Percentiles rank a stretch among this genome's conserved stretches.
Conservation (phyloP, 306 rosid genomes). For the Corylus heterophylla region DNA sequence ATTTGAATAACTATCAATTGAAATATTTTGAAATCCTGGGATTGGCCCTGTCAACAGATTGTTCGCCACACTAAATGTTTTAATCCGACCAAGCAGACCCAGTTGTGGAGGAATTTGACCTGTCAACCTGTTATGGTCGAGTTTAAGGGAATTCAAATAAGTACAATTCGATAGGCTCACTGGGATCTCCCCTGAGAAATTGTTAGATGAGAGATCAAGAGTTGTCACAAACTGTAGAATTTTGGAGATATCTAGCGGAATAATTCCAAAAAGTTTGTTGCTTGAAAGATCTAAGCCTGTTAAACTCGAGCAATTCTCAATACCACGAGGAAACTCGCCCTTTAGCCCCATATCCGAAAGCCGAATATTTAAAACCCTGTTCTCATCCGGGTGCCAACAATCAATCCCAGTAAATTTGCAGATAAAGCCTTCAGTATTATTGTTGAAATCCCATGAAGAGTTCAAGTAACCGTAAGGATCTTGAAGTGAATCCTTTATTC, state of each 20-base stretch:
- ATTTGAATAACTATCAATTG: conserved; percentile 35
- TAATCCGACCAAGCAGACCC: conserved; percentile 41
- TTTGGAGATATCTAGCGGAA: conserved; percentile 41
- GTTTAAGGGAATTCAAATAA: conserved; percentile 62
- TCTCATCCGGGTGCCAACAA: conserved; percentile 95
- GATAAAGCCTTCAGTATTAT: conserved; percentile 59
- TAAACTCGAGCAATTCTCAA: conserved; percentile 62
- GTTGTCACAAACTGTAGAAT: conserved; percentile 7
- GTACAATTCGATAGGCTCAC: conserved; percentile 29
- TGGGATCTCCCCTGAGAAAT: conserved; percentile 68
- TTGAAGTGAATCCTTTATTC: conserved; percentile 37
- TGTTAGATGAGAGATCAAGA: conserved; percentile 80
- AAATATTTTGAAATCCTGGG: conserved; percentile 17
- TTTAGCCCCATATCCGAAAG: conserved; percentile 72
- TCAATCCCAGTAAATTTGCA: conserved; percentile 72
- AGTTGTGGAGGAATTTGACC: conserved; percentile 62
- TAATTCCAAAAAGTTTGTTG: conserved; percentile 55
- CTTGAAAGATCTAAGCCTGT: conserved; percentile 79
- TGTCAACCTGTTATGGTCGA: conserved; percentile 52
- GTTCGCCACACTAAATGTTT: conserved; percentile 45
- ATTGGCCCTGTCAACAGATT: conserved; percentile 66
- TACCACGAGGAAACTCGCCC: conserved; percentile 59
- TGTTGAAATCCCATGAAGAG: conserved; percentile 67
- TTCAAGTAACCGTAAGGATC: conserved; percentile 55
- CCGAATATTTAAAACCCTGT: conserved; percentile 60